Conservation (phyloP, 352 stramenopile genomes). For the Phytophthora crassamura region DNA sequence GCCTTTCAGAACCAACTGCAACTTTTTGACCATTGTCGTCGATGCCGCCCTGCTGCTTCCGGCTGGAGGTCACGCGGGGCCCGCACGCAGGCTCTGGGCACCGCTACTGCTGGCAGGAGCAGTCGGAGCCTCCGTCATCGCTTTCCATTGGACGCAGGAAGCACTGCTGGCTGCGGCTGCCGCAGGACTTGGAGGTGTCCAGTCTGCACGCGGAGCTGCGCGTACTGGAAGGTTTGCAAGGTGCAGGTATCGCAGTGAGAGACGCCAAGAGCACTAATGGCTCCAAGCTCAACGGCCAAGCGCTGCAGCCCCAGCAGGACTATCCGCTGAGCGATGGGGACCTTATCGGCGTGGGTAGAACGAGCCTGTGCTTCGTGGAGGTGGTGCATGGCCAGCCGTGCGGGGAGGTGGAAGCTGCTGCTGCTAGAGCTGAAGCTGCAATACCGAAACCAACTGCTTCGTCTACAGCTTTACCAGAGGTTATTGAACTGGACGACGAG, state of each 20-base stretch:
- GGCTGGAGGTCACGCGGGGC: slow-evolving; percentile 32
- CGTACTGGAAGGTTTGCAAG: slow-evolving; percentile 4
- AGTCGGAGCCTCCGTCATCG: neutral
- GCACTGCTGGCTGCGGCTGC: slow-evolving; percentile 57
- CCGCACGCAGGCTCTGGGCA: slow-evolving; percentile 23
- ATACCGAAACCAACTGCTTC: slow-evolving; percentile 21
- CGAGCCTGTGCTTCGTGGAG: slow-evolving; percentile 41
- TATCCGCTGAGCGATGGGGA: slow-evolving; percentile 47
- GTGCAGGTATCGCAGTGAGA: slow-evolving; percentile 13
- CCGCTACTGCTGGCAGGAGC: slow-evolving; percentile 18
- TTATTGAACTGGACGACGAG: slow-evolving; percentile 28
- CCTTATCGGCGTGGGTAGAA: slow-evolving; percentile 52
- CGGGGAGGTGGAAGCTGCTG: slow-evolving; percentile 4
- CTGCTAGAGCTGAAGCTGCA: neutral
- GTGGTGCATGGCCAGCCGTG: slow-evolving; percentile 30
- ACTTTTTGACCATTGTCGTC: slow-evolving; percentile 9
- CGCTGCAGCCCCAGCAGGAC: slow-evolving; percentile 22
- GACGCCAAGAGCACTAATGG: slow-evolving; percentile 72
- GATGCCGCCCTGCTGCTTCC: slow-evolving; percentile 47
- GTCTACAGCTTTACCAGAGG: slow-evolving; percentile 8
- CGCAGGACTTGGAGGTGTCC: slow-evolving; percentile 66
- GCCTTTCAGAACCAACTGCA: slow-evolving; percentile 24
- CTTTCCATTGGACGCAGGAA: slow-evolving; percentile 59
- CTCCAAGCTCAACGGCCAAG: slow-evolving; percentile 57
- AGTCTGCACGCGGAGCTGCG: slow-evolving; percentile 59